Conservation (phyloP, 2,329 filamentous ascomycete genomes). For the Neonectria sp. region DNA sequence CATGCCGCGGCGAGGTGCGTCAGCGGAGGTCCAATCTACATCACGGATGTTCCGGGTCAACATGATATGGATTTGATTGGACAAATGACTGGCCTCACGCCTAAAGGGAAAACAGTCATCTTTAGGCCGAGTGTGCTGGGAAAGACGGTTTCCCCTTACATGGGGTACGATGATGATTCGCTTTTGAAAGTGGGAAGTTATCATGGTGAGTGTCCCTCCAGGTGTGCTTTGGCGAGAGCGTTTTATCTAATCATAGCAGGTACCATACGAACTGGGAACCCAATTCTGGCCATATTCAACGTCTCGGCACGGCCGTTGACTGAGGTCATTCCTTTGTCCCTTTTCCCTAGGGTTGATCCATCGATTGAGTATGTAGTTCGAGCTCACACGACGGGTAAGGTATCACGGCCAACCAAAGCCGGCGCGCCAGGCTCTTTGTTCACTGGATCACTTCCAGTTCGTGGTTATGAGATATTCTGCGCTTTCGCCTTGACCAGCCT, state of each 20-base stretch:
- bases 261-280: slow-evolving; percentile 75
- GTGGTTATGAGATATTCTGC: slow-evolving; percentile 86
- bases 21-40: slow-evolving; percentile 92
- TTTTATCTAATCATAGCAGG: slow-evolving; percentile 50
- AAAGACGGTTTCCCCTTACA: slow-evolving; percentile 81
- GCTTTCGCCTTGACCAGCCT: slow-evolving; percentile 78
- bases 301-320: slow-evolving; percentile 73
- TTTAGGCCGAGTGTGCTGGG: slow-evolving; percentile 84
- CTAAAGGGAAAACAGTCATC: slow-evolving; percentile 81
- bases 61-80: slow-evolving; percentile 83
- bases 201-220: slow-evolving; percentile 68
- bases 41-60: slow-evolving; percentile 89
- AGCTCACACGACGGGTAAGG: slow-evolving; percentile 76
- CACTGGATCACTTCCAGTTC: slow-evolving; percentile 72
- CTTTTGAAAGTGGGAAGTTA: slow-evolving; percentile 87
- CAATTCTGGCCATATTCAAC: slow-evolving; percentile 90
- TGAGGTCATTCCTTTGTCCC: slow-evolving; percentile 78
- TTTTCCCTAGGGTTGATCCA: slow-evolving; percentile 79
- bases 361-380: slow-evolving; percentile 78
- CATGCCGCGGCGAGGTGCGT: slow-evolving; percentile 93
- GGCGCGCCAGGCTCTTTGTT: slow-evolving; percentile 67
- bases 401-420: slow-evolving; percentile 67
- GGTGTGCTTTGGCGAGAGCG: too few relatives aligned
- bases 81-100: slow-evolving; percentile 85
- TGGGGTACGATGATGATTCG: slow-evolving; percentile 79